A percentile compares a stretch with the other conserved stretches of the same genome.
Evolutionary conservation across 768 basidiomycete genomes (phyloP).

Genomic region (Pulveroboletus ravenelii): DNA sequence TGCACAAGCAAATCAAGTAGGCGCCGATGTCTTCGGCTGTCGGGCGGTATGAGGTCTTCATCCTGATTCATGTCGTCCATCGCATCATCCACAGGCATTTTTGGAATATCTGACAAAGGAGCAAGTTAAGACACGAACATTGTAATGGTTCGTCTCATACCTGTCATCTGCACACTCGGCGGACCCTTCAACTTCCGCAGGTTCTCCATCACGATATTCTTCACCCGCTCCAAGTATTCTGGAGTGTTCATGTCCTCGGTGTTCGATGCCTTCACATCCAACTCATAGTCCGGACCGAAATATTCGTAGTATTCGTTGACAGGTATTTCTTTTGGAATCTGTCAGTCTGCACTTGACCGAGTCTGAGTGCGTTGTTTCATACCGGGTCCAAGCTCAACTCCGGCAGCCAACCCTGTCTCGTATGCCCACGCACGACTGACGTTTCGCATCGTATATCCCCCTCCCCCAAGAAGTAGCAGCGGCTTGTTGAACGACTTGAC

Average conservation of each 20-base stretch:
- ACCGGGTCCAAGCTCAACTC: slow-evolving; percentile 88
- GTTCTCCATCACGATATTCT: slow-evolving; percentile 88
- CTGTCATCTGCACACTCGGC: slow-evolving; percentile 88
- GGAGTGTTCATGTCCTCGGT: slow-evolving; percentile 92
- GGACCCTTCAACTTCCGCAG: slow-evolving; percentile 81
- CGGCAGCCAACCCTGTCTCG: slow-evolving; percentile 97
- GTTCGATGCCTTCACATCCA: slow-evolving; percentile 93
- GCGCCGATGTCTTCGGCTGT: slow-evolving; percentile 71
- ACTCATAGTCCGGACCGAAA: slow-evolving; percentile 94
- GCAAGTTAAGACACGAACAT: background rate
- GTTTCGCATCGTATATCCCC: slow-evolving; percentile 98
- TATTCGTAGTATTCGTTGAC: slow-evolving; percentile 99
- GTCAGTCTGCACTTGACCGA: slow-evolving; percentile 2
- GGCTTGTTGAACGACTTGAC: slow-evolving; percentile 96
- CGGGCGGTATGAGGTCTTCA: slow-evolving; percentile 74
- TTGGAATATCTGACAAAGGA: slow-evolving; percentile 64
- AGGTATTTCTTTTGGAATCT: slow-evolving; percentile 72
- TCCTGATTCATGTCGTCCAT: slow-evolving; percentile 78
- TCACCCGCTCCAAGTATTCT: slow-evolving; percentile 90
- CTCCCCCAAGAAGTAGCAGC: slow-evolving; percentile 90
- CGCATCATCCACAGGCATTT: slow-evolving; percentile 77
- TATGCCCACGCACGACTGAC: slow-evolving; percentile 97
- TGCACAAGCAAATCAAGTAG: slow-evolving; percentile 79
- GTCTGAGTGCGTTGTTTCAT: slow-evolving; percentile 12
- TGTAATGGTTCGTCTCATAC: slow-evolving; percentile 38